phyloP scores from a whole-genome alignment of 1,139 yeast genomes.

The Candida sojae region DNA sequence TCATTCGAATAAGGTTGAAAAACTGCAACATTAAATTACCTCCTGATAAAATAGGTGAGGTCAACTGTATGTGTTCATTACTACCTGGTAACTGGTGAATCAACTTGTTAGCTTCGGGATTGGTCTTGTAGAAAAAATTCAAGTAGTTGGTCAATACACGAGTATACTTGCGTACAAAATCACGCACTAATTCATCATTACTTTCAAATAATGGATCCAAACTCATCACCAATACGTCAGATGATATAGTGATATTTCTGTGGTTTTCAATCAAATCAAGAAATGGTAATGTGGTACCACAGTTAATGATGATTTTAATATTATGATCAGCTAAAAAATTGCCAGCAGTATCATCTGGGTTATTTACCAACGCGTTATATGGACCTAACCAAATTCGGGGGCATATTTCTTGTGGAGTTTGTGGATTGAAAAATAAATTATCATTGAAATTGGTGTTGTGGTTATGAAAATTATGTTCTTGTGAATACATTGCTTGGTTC shows the following conservation, averaged over 20 bases:
- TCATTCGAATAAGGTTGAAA: slow-evolving; percentile 39
- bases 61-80: slow-evolving; percentile 25
- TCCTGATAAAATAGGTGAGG: slow-evolving; percentile 43
- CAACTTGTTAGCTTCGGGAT: slow-evolving; percentile 27
- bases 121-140: slow-evolving; percentile 36
- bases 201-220: slow-evolving; percentile 39
- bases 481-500: slow-evolving; percentile 1
- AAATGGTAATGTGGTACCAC: slow-evolving; percentile 38
- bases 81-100: slow-evolving; percentile 35
- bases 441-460: slow-evolving; percentile 8
- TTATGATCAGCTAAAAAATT: slow-evolving; percentile 24
- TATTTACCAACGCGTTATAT: slow-evolving; percentile 18
- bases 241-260: slow-evolving; percentile 27
- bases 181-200: slow-evolving; percentile 21
- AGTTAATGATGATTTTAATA: slow-evolving; percentile 44
- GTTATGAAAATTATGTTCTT: slow-evolving; percentile 9
- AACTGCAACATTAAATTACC: slow-evolving; percentile 37
- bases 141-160: slow-evolving; percentile 42
- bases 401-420: slow-evolving; percentile 26
- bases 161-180: slow-evolving; percentile 31
- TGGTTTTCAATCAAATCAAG: slow-evolving; percentile 23
- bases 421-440: slow-evolving; percentile 16
- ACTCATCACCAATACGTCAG: slow-evolving; percentile 41
- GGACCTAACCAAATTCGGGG: slow-evolving; percentile 36
- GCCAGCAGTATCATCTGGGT: slow-evolving; percentile 6